A percentile compares a stretch with the other conserved stretches of the same genome.
Conservation (phyloP, 257 asterid genomes). For the Solanum pinnatisectum region DNA sequence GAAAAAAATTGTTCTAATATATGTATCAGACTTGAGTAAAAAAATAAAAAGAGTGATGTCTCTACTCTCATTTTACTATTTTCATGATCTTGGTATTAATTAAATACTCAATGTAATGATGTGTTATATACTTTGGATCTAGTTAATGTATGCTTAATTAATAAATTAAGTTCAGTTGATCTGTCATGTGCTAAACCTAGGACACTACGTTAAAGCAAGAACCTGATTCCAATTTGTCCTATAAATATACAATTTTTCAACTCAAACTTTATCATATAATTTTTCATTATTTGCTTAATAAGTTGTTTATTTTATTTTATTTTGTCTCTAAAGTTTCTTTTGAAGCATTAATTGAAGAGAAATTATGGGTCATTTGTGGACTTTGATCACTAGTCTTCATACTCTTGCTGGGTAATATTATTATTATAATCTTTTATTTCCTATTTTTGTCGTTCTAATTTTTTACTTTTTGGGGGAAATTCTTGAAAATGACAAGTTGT, state of each 20-base stretch:
- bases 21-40: no score
- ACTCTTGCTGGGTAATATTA: constrained; percentile 21
- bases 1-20: no score
- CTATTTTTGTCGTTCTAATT: neutral
- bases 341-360: neutral
- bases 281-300: neutral
- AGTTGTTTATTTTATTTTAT: neutral
- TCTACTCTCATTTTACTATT: neutral
- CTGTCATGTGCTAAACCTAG: constrained; percentile 3
- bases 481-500: neutral
- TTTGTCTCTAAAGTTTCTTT: neutral
- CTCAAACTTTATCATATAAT: neutral
- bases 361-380: constrained; percentile 25
- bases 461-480: neutral
- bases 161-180: neutral
- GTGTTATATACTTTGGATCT: neutral
- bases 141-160: neutral
- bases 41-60: no score
- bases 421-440: neutral
- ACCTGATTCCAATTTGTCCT: neutral
- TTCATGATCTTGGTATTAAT: neutral
- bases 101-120: neutral
- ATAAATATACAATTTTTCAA: neutral
- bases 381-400: constrained; percentile 23
- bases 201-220: neutral